A percentile compares a stretch with the other conserved stretches of the same genome.
Conservation (phyloP, 2,329 filamentous ascomycete species). For the Bipolaris cookei region DNA sequence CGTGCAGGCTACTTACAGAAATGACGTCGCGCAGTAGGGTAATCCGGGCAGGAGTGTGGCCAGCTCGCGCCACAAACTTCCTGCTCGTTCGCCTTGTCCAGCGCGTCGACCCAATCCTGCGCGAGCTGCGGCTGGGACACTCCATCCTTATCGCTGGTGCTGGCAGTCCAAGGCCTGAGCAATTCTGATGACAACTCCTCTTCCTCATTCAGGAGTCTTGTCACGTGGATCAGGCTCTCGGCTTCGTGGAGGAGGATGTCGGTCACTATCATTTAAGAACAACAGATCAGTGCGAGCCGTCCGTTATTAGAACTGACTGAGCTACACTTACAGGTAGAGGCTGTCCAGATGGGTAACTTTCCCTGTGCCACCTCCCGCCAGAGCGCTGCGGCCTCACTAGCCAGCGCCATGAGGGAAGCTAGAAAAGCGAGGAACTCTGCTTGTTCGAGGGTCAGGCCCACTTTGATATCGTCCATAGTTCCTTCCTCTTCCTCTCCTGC, state of each 20-base stretch:
- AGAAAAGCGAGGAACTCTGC: not conserved
- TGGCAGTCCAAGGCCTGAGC: not conserved
- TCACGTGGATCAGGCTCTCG: not conserved
- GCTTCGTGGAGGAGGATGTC: not conserved
- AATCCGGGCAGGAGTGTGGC: not conserved
- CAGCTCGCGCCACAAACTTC: not conserved
- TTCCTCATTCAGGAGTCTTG: not conserved
- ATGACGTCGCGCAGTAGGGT: not conserved
- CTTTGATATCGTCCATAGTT: not conserved
- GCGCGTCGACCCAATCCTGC: not conserved
- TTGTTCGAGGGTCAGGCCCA: not conserved
- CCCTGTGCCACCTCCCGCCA: not conserved
- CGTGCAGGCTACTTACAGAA: not conserved
- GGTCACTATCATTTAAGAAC: not conserved
- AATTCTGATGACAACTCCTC: not conserved
- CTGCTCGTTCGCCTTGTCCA: not conserved
- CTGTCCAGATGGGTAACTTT: not conserved
- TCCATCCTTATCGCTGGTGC: not conserved
- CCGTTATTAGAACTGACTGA: not conserved
- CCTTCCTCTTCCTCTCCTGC: not conserved
- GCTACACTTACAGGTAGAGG: not conserved
- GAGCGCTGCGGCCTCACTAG: not conserved
- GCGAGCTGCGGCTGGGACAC: not conserved
- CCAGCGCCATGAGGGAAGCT: not conserved
- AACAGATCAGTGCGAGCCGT: not conserved